A percentile compares a stretch with the other conserved stretches of the same genome.
Conservation (phyloP, 164 flowering plant species). For the Chloranthus sessilifolius region DNA sequence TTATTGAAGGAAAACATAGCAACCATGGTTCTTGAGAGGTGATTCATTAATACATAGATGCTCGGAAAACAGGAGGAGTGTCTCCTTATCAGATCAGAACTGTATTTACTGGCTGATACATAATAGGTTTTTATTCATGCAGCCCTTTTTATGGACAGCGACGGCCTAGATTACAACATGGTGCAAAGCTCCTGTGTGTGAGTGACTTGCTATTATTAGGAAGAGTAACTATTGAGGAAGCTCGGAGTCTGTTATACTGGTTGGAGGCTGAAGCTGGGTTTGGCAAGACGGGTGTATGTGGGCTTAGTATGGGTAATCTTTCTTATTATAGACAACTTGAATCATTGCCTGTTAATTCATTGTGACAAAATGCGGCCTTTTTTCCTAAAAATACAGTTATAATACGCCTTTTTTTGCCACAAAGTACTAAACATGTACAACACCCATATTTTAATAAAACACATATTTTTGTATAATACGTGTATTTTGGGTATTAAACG, state of each 20-base stretch:
- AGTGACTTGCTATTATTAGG: conserved; percentile 93
- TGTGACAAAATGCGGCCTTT: too few relatives aligned
- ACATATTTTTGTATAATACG: too few relatives aligned
- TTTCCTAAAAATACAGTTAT: too few relatives aligned
- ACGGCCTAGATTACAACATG: conserved; percentile 77
- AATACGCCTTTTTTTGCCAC: too few relatives aligned
- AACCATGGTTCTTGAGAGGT: conserved; percentile 99
- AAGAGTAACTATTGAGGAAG: conserved; percentile 88
- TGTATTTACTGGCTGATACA: neutral
- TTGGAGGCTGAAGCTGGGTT: conserved; percentile 74
- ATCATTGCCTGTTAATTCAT: too few relatives aligned
- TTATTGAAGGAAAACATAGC: conserved; percentile 89
- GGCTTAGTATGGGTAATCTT: conserved; percentile 99
- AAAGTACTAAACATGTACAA: too few relatives aligned
- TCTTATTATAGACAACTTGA: conserved; percentile 8
- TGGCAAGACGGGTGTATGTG: conserved; percentile 93
- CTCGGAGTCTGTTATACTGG: conserved; percentile 86
- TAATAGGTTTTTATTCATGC: conserved; percentile 20
- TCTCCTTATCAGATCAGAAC: neutral
- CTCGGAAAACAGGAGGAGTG: conserved; percentile 7
- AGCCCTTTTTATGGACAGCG: conserved; percentile 95
- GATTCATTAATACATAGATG: conserved; percentile 1
- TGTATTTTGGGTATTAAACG: too few relatives aligned
- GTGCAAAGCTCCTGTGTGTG: conserved; percentile 88
- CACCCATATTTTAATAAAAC: too few relatives aligned